Percentiles rank a stretch among this genome's conserved stretches.
These are phyloP conservation scores for Salix exigua DNA, from an alignment of 345 rosid genomes.

Conservation along the genomic window DNA sequence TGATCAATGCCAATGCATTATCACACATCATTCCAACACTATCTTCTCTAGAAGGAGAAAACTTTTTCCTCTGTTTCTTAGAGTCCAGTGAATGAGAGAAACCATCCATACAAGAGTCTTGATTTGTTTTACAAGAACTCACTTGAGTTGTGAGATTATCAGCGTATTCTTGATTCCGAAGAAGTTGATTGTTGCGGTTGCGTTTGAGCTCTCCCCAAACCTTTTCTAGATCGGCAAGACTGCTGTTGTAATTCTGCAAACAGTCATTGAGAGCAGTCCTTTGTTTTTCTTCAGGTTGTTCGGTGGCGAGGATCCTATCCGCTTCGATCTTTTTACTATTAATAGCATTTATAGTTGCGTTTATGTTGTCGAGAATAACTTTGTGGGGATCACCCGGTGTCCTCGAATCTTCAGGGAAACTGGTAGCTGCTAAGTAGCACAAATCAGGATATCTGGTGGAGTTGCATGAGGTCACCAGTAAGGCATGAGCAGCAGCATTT, in stretches of 20 bases:
- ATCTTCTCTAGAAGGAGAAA: background rate
- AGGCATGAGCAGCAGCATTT: constrained; percentile 32
- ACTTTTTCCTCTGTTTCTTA: fast-evolving
- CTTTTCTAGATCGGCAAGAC: constrained; percentile 64
- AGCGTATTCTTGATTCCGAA: constrained; percentile 38
- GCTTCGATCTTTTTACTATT: constrained; percentile 17
- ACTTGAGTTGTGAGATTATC: constrained; percentile 63
- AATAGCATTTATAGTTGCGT: constrained; percentile 16
- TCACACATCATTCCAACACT: constrained; percentile 51
- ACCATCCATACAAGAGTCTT: constrained; percentile 75
- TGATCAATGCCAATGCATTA: constrained; percentile 49
- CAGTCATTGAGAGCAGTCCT: constrained; percentile 75
- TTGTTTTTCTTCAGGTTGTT: constrained; percentile 43
- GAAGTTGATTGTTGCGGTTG: constrained; percentile 53
- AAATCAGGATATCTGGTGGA: too few species aligned
- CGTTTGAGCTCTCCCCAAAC: constrained; percentile 43
- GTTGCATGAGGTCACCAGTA: constrained; percentile 51
- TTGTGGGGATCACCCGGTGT: constrained; percentile 19
- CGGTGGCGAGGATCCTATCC: constrained; percentile 4
- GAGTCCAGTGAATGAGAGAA: constrained; percentile 36
- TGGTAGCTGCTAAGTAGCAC: too few species aligned
- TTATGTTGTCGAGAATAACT: constrained; percentile 26
- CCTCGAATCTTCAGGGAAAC: background rate
- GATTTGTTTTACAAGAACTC: constrained; percentile 79
- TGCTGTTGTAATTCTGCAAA: constrained; percentile 63